Evolutionary conservation across 108 stramenopile species (phyloP), one percentile per base, ranked within the genome.

Genomic region (Fistulifera pelliculosa): DNA sequence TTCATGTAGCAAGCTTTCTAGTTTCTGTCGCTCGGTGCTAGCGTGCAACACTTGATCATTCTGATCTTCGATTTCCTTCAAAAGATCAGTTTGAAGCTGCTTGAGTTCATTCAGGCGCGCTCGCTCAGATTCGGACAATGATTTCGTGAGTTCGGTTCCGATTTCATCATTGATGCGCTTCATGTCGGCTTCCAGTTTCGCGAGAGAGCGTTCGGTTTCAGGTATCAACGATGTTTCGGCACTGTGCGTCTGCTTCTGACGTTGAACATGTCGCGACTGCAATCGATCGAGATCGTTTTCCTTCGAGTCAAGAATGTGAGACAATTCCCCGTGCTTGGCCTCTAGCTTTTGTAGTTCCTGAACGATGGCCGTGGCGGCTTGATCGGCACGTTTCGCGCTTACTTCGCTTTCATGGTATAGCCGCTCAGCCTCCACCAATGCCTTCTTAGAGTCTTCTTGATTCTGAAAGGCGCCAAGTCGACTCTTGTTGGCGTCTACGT

Each of bases 151-250:
- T 26, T 79, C 79, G 2, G 95, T 92, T 14, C 87, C 90, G 39
- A 96, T 77, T 65, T 96, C 95, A 35, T 82, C 80, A 51, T 76
- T 43, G 27, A 94, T 62, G 48, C 83, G 76, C 1, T 61, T 56
- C 41, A 93, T 71, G 52, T 94, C 88, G 10, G 63, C 61, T 24
- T 68, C 59, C 19, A 93, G 62, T 15, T 66, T 71, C 22, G 69
- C 74, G 47, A 91, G 74, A 35, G 83, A 75, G 12, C 56, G 60
- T 60, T 83, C 76, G 48, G 87, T 65, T 15, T 73, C 64, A 21
- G 87, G 79, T 26, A 85, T 77, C 11, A 53, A 51, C 52, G 82
- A 74, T 41, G 68, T 77, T 66, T 80, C 76, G 16, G 89, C 66
- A 47, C 75, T 73, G 38, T 83, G 81, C 7, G 72, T 58, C 27